Evolutionary conservation across 2,329 filamentous ascomycete genomes (phyloP).

Genomic region (Aspergillus tubingensis): DNA sequence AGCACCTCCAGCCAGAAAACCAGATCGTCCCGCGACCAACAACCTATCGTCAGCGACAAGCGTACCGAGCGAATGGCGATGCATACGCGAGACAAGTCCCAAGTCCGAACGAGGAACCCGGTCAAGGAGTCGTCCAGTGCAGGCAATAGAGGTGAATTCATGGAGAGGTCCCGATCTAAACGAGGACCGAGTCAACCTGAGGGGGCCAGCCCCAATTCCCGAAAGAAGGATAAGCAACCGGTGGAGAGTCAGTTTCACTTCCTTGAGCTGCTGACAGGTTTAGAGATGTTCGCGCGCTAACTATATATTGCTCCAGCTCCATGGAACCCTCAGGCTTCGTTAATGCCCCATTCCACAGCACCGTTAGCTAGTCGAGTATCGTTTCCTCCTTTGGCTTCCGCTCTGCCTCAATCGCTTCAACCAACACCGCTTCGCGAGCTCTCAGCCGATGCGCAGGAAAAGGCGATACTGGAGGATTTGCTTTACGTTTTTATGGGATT

Average conservation of each 20-base stretch:
- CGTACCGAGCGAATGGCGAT: conserved; percentile 50
- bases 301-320: conserved; percentile 35
- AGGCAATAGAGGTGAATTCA: conserved; percentile 35
- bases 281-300: conserved; percentile 15
- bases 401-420: conserved; percentile 69
- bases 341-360: conserved; percentile 69
- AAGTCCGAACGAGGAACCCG: conserved; percentile 62
- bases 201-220: conserved; percentile 26
- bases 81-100: conserved; percentile 64
- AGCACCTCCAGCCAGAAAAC: conserved; percentile 35
- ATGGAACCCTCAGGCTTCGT: conserved; percentile 79
- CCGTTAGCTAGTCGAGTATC: conserved; percentile 72
- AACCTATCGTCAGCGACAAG: conserved; percentile 40
- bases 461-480: conserved; percentile 83
- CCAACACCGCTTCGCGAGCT: conserved; percentile 69
- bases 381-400: conserved; percentile 61
- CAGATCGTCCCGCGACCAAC: conserved; percentile 35
- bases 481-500: conserved; percentile 97
- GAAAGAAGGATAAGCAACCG: conserved; percentile 37
- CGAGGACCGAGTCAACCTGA: conserved; percentile 26
- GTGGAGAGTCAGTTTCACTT: conserved; percentile 31
- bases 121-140: conserved; percentile 43
- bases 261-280: background rate
- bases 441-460: conserved; percentile 79
- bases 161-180: conserved; percentile 35